Base-by-base conservation (phyloP, 805 yeast species). In the Kodamaea leandrae region DNA sequence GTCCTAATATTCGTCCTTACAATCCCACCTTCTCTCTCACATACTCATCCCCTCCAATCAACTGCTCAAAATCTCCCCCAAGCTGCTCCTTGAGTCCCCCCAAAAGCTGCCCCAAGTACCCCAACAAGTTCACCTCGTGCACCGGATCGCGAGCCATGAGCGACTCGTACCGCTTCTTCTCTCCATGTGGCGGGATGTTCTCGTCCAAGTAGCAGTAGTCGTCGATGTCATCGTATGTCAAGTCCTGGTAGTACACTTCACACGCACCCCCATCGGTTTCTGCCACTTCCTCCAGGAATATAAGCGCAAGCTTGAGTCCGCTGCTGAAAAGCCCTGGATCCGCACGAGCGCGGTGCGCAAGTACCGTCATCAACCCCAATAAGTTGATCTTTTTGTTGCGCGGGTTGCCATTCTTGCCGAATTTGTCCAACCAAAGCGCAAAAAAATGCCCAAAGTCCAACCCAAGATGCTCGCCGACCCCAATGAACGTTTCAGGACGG, bases 211-310 rank as follows among this genome's bases (percentile, higher is more conserved):
- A 70, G 4, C 63, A 50, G 45, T 67, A 68, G 43, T 69, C 72
- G 46, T 69, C 71, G 20, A 69, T 62, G 41, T 69, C 74, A 36
- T 64, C 68, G 34, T 68, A 69, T 4, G 59, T 47, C 39, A 57
- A 58, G 45, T 67, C 69, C 36, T 60, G 65, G 20, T 54, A 54
- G 48, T 70, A 70, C 12, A 60, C 64, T 33, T 59, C 63, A 37
- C 71, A 64, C 5, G 49, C 47, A 0, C 72, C 74, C 4, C 51
- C 48, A 4, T 37, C 47, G 7, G 54, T 47, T 55, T 90, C 97
- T 42, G 80, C 76, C 10, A 84, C 71, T 54, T 88, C 96, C 51
- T 90, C 96, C 36, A 86, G 56, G 44, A 83, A 71, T 37, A 74
- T 49, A 15, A 71, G 63, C 2, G 61, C 40, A n/a, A 57, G 55